A percentile compares a stretch with the other conserved stretches of the same genome.
Evolutionary conservation across 2,329 filamentous ascomycete genomes (phyloP).

Genomic region (Trichoderma pleuroti): DNA sequence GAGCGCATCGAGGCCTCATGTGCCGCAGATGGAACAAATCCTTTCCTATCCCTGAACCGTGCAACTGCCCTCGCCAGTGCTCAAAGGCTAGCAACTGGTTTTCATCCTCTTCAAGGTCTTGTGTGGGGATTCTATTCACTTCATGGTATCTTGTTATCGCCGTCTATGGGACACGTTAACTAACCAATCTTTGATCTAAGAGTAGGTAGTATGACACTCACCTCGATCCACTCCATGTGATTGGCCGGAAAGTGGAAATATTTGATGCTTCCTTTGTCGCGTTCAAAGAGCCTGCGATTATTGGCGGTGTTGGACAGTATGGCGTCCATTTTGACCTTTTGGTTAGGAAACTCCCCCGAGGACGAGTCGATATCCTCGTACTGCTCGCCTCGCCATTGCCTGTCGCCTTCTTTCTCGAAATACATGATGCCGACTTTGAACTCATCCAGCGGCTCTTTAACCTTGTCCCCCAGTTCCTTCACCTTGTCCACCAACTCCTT

Average conservation of each 20-base stretch:
- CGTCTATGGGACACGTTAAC: neutral
- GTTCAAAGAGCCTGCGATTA: neutral
- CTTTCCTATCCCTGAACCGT: neutral
- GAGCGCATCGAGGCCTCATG: neutral
- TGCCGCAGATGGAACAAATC: neutral
- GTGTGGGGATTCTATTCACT: neutral
- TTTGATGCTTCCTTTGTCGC: neutral
- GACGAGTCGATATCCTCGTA: neutral
- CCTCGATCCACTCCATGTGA: neutral
- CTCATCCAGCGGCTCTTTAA: neutral
- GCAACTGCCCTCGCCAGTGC: neutral
- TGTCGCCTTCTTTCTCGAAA: neutral
- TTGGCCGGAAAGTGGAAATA: neutral
- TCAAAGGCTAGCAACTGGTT: neutral
- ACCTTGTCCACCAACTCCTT: neutral
- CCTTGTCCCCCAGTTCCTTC: neutral
- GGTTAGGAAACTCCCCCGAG: neutral
- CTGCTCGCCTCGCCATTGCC: neutral
- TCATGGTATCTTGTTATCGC: neutral
- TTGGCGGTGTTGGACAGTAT: neutral
- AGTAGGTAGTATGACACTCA: neutral
- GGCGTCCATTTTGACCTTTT: neutral
- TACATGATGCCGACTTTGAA: neutral
- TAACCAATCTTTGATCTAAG: neutral
- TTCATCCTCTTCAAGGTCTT: neutral